Conservation (phyloP, 345 rosid species). For the Populus tremula region DNA sequence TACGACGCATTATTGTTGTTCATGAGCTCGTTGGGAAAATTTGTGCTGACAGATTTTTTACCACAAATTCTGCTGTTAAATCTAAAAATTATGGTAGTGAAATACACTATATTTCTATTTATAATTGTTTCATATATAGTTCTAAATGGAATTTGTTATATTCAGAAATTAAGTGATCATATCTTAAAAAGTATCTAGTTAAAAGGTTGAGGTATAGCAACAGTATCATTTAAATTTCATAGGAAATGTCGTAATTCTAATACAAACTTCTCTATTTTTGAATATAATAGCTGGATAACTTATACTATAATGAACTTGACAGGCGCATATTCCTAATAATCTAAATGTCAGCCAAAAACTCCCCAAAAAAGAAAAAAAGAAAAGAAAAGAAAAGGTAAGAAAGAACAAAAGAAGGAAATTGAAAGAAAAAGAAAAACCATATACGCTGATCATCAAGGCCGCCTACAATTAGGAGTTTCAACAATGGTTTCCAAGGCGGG, state of each 20-base stretch:
- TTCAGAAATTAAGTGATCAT: too few relatives aligned
- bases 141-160: too few relatives aligned
- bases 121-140: too few relatives aligned
- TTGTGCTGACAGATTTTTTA: too few relatives aligned
- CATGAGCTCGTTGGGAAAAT: too few relatives aligned
- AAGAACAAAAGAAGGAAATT: not conserved
- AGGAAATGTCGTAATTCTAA: not conserved
- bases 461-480: slow-evolving; percentile 31
- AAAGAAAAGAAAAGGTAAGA: not conserved
- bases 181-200: too few relatives aligned
- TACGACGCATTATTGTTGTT: too few relatives aligned
- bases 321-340: not conserved
- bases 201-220: too few relatives aligned
- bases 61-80: accelerated
- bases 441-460: not conserved
- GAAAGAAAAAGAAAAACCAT: not conserved
- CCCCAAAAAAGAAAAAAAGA: not conserved
- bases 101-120: too few relatives aligned
- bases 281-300: not conserved
- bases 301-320: not conserved
- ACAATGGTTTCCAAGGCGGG: slow-evolving; percentile 58
- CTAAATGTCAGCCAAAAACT: not conserved
- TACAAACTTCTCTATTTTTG: not conserved
- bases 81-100: too few relatives aligned
- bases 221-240: not conserved